Evolutionary conservation across 2,329 filamentous ascomycete genomes (phyloP).

Genomic region (Monilinia aucupariae): DNA sequence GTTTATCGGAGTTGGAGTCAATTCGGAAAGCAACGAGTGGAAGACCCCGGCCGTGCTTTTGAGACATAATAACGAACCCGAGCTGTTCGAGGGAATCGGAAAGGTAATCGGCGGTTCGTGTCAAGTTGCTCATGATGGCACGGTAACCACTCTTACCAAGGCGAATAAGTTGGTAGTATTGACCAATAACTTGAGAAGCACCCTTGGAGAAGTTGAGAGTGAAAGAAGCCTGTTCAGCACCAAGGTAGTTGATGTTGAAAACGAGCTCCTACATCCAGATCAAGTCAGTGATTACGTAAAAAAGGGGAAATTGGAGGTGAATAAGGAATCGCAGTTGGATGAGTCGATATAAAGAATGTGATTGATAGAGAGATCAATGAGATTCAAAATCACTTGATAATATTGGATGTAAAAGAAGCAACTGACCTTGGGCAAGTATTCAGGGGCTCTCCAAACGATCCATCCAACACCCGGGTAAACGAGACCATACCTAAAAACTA

Average conservation of each 20-base stretch:
- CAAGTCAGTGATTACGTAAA: no score
- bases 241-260: conserved; percentile 99
- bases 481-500: conserved; percentile 47
- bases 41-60: conserved; percentile 69
- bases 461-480: conserved; percentile 92
- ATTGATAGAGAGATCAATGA: no score
- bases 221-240: conserved; percentile 90
- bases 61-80: conserved; percentile 84
- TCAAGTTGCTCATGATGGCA: conserved; percentile 91
- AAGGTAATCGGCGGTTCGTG: conserved; percentile 83
- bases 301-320: no score
- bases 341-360: no score
- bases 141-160: conserved; percentile 89
- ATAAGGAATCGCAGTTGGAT: no score
- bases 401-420: no score
- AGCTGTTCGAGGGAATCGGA: conserved; percentile 64
- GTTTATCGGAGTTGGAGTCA: conserved; percentile 47
- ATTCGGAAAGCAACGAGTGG: conserved; percentile 89
- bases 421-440: conserved; percentile 61
- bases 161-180: conserved; percentile 96
- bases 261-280: conserved; percentile 59
- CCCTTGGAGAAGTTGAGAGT: conserved; percentile 97
- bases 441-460: conserved; percentile 80
- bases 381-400: no score
- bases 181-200: conserved; percentile 87